Conservation (phyloP, 805 yeast genomes). For the Yarrowia bubula region DNA sequence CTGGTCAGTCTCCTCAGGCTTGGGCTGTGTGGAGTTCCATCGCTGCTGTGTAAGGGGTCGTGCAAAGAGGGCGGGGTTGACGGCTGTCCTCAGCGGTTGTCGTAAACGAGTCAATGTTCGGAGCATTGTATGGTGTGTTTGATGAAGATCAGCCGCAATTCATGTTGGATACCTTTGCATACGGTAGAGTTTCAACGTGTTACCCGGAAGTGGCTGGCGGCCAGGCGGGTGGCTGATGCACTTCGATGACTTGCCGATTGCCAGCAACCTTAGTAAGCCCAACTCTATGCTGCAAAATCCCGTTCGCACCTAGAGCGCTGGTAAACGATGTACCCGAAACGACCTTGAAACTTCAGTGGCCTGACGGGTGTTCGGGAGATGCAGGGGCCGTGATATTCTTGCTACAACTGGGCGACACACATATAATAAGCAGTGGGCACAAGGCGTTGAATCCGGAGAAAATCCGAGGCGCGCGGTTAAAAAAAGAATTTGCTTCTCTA, state of each 20-base stretch:
- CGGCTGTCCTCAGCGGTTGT: background rate
- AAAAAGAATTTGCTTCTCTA: too few species aligned
- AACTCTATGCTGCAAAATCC: too few species aligned
- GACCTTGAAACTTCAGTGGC: too few species aligned
- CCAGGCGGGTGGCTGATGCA: background rate
- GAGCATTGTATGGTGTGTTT: conserved; percentile 1
- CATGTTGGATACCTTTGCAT: background rate
- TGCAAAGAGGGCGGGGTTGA: background rate
- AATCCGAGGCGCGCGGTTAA: background rate
- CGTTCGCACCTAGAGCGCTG: too few species aligned
- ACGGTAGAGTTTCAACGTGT: conserved; percentile 13
- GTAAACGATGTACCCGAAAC: too few species aligned
- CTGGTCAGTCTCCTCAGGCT: background rate
- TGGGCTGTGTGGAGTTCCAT: conserved; percentile 27
- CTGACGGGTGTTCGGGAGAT: too few species aligned
- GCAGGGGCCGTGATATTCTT: too few species aligned
- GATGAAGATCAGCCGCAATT: conserved; percentile 1
- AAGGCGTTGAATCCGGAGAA: background rate
- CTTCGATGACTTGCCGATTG: background rate
- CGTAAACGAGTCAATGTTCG: conserved; percentile 24
- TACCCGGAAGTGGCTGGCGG: conserved; percentile 21
- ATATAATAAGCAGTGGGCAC: too few species aligned
- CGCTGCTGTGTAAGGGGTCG: conserved; percentile 4
- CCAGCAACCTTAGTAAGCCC: too few species aligned
- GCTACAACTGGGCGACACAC: too few species aligned